A percentile compares a stretch with the other conserved stretches of the same genome.
These are phyloP conservation scores for Phaeosphaeriaceae sp. DNA, from an alignment of 2,329 filamentous ascomycete species.

Conservation along the genomic window DNA sequence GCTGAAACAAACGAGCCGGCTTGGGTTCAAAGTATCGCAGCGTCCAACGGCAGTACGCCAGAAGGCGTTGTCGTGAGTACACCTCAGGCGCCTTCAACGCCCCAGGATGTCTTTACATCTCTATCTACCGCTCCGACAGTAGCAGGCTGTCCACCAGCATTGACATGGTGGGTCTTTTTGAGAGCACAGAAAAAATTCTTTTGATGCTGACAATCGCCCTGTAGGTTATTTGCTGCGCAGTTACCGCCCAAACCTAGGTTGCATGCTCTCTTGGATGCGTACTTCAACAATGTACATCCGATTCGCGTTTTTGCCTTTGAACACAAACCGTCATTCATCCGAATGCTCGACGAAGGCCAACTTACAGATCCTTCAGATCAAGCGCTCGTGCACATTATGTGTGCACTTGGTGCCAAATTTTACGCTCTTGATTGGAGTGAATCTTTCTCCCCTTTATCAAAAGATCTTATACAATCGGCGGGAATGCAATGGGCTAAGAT, in stretches of 20 bases:
- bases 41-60: conserved; percentile 16
- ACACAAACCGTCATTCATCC: conserved; percentile 42
- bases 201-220: background rate
- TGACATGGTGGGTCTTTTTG: conserved; percentile 26
- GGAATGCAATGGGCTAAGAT: conserved; percentile 43
- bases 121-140: conserved; percentile 15
- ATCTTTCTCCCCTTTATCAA: conserved; percentile 30
- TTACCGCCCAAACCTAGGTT: conserved; percentile 31
- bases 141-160: conserved; percentile 27
- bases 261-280: conserved; percentile 36
- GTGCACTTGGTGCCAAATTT: conserved; percentile 37
- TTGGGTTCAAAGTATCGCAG: conserved; percentile 38
- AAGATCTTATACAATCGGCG: conserved; percentile 38
- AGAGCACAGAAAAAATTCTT: too few relatives aligned
- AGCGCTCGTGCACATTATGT: conserved; percentile 42
- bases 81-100: conserved; percentile 20
- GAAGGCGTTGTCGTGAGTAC: conserved; percentile 15
- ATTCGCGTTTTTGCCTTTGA: conserved; percentile 38
- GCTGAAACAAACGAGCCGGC: conserved; percentile 38
- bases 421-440: conserved; percentile 41
- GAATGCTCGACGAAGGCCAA: conserved; percentile 41
- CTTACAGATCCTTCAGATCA: conserved; percentile 36
- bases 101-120: conserved; percentile 16
- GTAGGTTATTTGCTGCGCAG: conserved; percentile 32
- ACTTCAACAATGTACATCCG: conserved; percentile 42